These are phyloP conservation scores for Neofusicoccum cordaticola DNA, from an alignment of 2,329 filamentous ascomycete genomes.

Conservation along the genomic window DNA sequence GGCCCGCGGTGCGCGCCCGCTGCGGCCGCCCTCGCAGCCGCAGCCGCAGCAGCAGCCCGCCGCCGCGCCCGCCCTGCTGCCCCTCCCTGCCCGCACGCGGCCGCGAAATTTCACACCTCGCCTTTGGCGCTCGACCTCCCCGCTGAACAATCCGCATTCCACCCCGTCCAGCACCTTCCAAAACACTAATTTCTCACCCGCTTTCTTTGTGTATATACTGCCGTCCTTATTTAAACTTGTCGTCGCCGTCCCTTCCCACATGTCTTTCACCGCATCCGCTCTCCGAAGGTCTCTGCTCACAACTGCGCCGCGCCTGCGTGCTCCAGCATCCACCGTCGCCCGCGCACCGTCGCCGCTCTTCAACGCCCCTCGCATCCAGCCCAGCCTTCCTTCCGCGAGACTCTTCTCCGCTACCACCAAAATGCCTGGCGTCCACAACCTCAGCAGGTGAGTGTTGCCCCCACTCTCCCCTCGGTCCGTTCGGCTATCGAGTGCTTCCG, in stretches of 20 bases:
- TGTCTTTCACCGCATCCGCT: constrained; percentile 31
- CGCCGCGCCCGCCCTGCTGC: neutral
- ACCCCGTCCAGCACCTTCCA: constrained; percentile 29
- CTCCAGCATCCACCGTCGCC: constrained; percentile 21
- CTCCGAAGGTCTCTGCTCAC: constrained; percentile 44
- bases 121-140: neutral
- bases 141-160: constrained; percentile 26
- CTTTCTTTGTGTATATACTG: constrained; percentile 26
- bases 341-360: constrained; percentile 25
- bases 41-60: no score
- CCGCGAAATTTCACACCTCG: constrained; percentile 15
- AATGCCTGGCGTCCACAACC: constrained; percentile 50
- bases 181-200: constrained; percentile 3
- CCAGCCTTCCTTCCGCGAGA: constrained; percentile 29
- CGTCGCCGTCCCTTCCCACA: constrained; percentile 16
- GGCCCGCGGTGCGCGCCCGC: neutral
- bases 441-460: constrained; percentile 37
- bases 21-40: neutral
- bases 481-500: neutral
- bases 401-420: constrained; percentile 40
- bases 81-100: constrained; percentile 16
- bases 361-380: constrained; percentile 29
- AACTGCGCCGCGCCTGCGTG: constrained; percentile 33
- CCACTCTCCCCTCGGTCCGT: neutral
- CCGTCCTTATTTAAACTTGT: constrained; percentile 17